phyloP scores from a whole-genome alignment of 1,284 basidiomycete genomes.

The Sparassis latifolia region DNA sequence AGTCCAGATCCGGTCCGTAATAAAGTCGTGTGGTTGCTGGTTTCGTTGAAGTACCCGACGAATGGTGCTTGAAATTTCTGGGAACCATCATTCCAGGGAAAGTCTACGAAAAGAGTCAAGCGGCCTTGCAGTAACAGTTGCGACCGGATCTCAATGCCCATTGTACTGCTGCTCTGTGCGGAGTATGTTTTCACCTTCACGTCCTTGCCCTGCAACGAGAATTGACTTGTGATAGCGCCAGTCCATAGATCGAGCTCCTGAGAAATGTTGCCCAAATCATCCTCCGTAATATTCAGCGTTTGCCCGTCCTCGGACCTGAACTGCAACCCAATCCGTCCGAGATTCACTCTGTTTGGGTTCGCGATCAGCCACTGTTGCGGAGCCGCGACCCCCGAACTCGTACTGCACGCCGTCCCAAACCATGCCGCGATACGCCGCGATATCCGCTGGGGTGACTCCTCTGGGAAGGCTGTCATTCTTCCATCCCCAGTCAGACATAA shows the following conservation, averaged over 20 bases:
- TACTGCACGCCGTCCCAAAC: conserved; percentile 49
- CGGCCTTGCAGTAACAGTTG: conserved; percentile 31
- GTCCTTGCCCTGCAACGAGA: conserved; percentile 29
- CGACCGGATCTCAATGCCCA: conserved; percentile 38
- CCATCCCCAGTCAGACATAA: conserved; percentile 56
- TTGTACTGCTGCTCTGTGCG: conserved; percentile 32
- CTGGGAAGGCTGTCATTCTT: conserved; percentile 51
- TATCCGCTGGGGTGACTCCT: conserved; percentile 35
- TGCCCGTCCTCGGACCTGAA: conserved; percentile 30
- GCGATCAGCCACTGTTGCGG: conserved; percentile 52
- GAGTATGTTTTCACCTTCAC: conserved; percentile 37
- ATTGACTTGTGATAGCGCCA: conserved; percentile 41
- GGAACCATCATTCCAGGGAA: conserved; percentile 54
- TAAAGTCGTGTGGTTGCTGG: conserved; percentile 41
- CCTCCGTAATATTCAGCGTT: conserved; percentile 31
- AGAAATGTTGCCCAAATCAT: conserved; percentile 27
- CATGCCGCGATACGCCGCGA: conserved; percentile 41
- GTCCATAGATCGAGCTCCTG: conserved; percentile 53
- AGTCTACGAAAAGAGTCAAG: conserved; percentile 50
- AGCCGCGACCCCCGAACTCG: conserved; percentile 41
- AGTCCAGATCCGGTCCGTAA: conserved; percentile 19
- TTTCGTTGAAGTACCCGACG: conserved; percentile 44
- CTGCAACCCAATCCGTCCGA: conserved; percentile 43
- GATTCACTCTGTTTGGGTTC: conserved; percentile 52
- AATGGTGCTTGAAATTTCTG: conserved; percentile 52